Evolutionary conservation across 2,329 filamentous ascomycete species (phyloP).

Genomic region (Phoma herbarum): DNA sequence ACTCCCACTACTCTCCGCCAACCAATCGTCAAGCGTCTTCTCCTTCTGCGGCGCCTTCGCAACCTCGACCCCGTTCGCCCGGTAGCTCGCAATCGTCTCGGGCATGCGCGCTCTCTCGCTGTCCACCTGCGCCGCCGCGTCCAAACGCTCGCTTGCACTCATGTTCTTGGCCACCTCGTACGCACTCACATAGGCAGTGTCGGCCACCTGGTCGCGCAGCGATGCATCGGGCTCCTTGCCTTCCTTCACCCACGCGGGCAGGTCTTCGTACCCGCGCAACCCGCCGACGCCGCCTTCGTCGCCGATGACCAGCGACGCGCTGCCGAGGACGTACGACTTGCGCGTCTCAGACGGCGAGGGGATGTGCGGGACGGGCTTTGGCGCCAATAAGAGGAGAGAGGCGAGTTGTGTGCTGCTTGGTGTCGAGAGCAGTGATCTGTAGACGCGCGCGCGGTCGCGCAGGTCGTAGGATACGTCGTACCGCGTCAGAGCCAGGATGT

Average conservation of each 20-base stretch:
- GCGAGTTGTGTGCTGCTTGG: slow-evolving; percentile 82
- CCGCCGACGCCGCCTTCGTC: slow-evolving; percentile 74
- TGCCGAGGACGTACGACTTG: slow-evolving; percentile 80
- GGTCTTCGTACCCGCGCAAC: slow-evolving; percentile 78
- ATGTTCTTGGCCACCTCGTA: slow-evolving; percentile 52
- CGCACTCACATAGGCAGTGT: slow-evolving; percentile 38
- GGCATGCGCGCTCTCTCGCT: slow-evolving; percentile 45
- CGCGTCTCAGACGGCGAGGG: slow-evolving; percentile 88
- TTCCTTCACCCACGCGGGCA: slow-evolving; percentile 85
- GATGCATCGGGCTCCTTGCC: slow-evolving; percentile 81
- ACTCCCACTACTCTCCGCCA: slow-evolving; percentile 67
- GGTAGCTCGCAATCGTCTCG: slow-evolving; percentile 48
- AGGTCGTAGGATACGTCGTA: slow-evolving; percentile 97
- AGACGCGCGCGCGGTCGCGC: slow-evolving; percentile 87
- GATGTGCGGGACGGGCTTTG: slow-evolving; percentile 90
- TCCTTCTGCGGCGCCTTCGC: slow-evolving; percentile 56
- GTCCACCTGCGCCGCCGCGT: slow-evolving; percentile 59
- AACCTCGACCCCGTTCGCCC: slow-evolving; percentile 53
- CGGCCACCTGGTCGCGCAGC: slow-evolving; percentile 67
- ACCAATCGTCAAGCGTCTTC: slow-evolving; percentile 93
- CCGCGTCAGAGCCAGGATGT: slow-evolving; percentile 82
- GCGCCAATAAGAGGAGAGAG: slow-evolving; percentile 87
- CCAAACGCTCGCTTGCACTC: slow-evolving; percentile 71
- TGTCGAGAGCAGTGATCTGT: slow-evolving; percentile 81
- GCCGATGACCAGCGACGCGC: slow-evolving; percentile 84